A percentile compares a stretch with the other conserved stretches of the same genome.
Conservation (phyloP, 176 grass and related monocot species). For the Oropetium thomaeum region DNA sequence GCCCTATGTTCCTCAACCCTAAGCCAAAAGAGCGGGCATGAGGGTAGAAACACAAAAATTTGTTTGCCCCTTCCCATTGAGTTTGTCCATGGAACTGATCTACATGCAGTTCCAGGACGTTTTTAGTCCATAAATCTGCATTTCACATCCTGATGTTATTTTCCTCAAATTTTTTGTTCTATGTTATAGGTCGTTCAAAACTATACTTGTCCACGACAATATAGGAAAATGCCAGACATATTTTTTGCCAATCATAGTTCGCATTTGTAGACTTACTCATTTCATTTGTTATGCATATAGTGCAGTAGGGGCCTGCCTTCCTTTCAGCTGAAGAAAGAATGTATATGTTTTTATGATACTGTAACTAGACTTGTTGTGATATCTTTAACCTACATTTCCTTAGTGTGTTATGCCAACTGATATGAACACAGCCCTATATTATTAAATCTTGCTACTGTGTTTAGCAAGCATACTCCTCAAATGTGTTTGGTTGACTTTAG, state of each 20-base stretch:
- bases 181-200: background rate
- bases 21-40: conserved; percentile 8
- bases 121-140: conserved; percentile 1
- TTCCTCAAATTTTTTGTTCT: conserved; percentile 1
- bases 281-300: background rate
- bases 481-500: too few relatives aligned
- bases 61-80: background rate
- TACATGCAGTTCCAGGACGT: background rate
- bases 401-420: background rate
- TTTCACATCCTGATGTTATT: background rate
- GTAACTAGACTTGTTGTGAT: background rate
- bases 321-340: too few relatives aligned
- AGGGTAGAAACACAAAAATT: conserved; percentile 5
- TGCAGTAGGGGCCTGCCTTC: background rate
- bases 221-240: background rate
- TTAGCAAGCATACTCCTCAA: too few relatives aligned
- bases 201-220: background rate
- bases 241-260: background rate
- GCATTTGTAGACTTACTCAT: background rate
- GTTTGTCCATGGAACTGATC: background rate
- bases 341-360: background rate
- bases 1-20: background rate
- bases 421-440: background rate
- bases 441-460: too few relatives aligned
- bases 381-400: background rate